Conservation (phyloP, 148 eudicot genomes). For the Nepenthes mirabilis region DNA sequence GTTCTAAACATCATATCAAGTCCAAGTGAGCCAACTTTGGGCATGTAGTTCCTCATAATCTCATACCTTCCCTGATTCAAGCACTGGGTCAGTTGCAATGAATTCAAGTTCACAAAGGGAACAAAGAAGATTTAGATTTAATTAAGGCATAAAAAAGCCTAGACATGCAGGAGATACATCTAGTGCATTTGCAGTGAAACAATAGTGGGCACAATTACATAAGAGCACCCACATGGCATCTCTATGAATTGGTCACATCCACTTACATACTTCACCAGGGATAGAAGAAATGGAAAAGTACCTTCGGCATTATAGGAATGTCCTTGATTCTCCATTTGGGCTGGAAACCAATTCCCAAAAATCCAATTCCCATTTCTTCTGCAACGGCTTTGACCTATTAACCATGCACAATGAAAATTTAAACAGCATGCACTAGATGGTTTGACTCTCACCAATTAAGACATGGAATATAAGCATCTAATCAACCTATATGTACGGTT, state of each 20-base stretch:
- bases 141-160: no score
- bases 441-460: neutral
- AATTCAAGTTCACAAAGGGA: neutral
- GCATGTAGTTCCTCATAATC: constrained; percentile 97
- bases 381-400: constrained; percentile 94
- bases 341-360: constrained; percentile 90
- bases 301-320: constrained; percentile 98
- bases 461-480: neutral
- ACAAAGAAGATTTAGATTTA: neutral
- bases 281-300: constrained; percentile 10
- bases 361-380: constrained; percentile 98
- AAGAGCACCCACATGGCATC: neutral
- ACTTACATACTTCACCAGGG: neutral
- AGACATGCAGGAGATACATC: no score
- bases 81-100: constrained; percentile 14
- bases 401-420: neutral
- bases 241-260: neutral
- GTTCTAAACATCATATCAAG: constrained; percentile 99
- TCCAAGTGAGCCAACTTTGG: constrained; percentile 94
- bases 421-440: neutral
- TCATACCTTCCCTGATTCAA: constrained; percentile 89
- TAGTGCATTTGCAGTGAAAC: no score
- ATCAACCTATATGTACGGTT: neutral
- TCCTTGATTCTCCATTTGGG: constrained; percentile 82
- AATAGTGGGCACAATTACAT: neutral